A percentile compares a stretch with the other conserved stretches of the same genome.
phyloP scores from a whole-genome alignment of 345 rosid genomes.

The Camelina neglecta region DNA sequence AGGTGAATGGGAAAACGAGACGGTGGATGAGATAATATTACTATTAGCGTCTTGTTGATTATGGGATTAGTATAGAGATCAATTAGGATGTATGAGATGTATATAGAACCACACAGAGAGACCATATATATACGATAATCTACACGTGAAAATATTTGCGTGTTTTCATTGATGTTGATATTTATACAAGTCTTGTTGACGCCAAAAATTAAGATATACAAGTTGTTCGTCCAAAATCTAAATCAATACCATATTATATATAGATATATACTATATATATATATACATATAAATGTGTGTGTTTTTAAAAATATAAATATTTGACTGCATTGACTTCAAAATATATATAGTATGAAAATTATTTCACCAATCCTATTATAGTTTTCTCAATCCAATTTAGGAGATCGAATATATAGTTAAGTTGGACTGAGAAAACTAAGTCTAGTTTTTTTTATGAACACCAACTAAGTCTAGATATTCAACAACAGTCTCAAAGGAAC shows the following conservation, averaged over 20 bases:
- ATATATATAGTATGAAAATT: background rate
- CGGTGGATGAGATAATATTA: conserved; percentile 1
- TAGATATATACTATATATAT: no score
- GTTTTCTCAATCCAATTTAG: background rate
- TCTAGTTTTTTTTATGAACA: no score
- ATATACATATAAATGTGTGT: no score
- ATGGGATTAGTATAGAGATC: conserved; percentile 24
- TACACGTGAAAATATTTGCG: conserved; percentile 43
- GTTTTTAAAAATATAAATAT: no score
- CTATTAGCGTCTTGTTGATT: conserved; percentile 34
- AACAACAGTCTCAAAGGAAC: no score
- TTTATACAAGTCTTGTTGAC: conserved; percentile 22
- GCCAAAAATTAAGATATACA: background rate
- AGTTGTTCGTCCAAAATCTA: background rate
- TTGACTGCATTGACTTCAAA: background rate
- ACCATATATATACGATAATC: background rate
- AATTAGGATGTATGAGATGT: conserved; percentile 15
- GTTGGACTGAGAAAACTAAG: conserved; percentile 4
- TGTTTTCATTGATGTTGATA: conserved; percentile 35
- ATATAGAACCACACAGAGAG: conserved; percentile 20
- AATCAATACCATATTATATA: background rate
- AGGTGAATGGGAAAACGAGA: conserved; percentile 2
- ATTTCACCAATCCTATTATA: no score
- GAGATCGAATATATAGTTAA: background rate
- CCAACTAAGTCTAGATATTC: no score